Conservation (phyloP, 257 asterid genomes). For the Solanum pinnatisectum region DNA sequence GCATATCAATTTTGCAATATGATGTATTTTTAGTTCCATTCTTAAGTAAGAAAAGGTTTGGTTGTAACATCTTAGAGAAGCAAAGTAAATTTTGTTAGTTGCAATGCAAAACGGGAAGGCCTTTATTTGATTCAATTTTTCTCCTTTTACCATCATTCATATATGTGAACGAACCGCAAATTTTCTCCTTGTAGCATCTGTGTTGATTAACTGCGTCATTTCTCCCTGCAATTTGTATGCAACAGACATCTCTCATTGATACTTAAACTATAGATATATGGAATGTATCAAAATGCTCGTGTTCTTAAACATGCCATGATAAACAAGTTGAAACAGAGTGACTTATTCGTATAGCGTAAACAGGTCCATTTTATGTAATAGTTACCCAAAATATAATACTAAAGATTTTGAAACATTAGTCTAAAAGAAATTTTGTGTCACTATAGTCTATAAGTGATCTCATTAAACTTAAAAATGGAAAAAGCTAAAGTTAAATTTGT, state of each 20-base stretch:
- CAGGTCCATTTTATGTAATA: background rate
- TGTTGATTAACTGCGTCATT: background rate
- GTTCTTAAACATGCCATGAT: background rate
- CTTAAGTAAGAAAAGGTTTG: background rate
- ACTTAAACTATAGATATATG: background rate
- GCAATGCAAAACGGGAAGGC: background rate
- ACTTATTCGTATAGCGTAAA: background rate
- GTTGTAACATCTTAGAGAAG: background rate
- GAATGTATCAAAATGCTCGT: background rate
- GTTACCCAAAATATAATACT: background rate
- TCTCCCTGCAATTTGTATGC: background rate
- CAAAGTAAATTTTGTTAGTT: background rate
- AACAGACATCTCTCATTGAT: background rate
- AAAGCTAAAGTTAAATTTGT: background rate
- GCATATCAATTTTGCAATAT: background rate
- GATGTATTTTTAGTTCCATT: background rate
- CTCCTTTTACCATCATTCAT: background rate
- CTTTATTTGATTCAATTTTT: background rate
- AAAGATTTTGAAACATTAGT: background rate
- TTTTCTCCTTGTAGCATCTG: background rate
- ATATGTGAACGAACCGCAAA: background rate
- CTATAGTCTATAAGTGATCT: background rate
- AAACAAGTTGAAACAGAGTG: background rate
- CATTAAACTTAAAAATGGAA: background rate
- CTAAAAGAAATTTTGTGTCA: background rate